Evolutionary conservation across 805 yeast genomes (phyloP).

Genomic region (Cyberlindnera euphorbiiphila): DNA sequence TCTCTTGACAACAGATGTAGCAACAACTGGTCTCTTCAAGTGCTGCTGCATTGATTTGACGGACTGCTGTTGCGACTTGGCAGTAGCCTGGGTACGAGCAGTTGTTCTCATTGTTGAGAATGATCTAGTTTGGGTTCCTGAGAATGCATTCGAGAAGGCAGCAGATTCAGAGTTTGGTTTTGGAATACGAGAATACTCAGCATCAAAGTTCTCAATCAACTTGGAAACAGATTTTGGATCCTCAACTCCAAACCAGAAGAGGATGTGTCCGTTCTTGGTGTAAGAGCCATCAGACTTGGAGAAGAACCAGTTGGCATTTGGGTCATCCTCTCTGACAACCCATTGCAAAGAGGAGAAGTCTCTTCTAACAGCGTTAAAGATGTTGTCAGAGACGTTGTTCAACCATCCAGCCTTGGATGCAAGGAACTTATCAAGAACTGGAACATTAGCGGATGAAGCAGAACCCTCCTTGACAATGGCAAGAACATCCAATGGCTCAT

Average conservation of each 20-base stretch:
- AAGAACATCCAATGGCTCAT: conserved; percentile 91
- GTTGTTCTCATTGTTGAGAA: conserved; percentile 40
- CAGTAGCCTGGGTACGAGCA: conserved; percentile 2
- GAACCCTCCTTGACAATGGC: conserved; percentile 68
- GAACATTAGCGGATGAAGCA: conserved; percentile 39
- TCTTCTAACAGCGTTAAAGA: conserved; percentile 74
- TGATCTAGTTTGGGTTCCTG: conserved; percentile 43
- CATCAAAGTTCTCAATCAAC: conserved; percentile 55
- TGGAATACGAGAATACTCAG: conserved; percentile 31
- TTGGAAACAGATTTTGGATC: conserved; percentile 58
- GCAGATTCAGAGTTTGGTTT: conserved; percentile 27
- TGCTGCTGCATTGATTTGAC: conserved; percentile 6
- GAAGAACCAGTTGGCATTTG: conserved; percentile 89
- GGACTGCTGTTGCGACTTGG: conserved; percentile 2
- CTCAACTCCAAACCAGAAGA: conserved; percentile 91
- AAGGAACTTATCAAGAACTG: conserved; percentile 78
- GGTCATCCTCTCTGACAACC: conserved; percentile 87
- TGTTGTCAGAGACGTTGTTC: conserved; percentile 93
- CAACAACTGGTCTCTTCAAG: conserved; percentile 28
- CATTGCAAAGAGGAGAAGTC: conserved; percentile 77
- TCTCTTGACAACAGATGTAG: conserved; percentile 19
- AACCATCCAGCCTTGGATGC: conserved; percentile 94
- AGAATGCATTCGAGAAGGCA: conserved; percentile 36
- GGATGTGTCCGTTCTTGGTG: conserved; percentile 79
- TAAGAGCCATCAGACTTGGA: conserved; percentile 92